Base-by-base conservation (phyloP, 2,329 filamentous ascomycete genomes). In the Saccharata proteae region DNA sequence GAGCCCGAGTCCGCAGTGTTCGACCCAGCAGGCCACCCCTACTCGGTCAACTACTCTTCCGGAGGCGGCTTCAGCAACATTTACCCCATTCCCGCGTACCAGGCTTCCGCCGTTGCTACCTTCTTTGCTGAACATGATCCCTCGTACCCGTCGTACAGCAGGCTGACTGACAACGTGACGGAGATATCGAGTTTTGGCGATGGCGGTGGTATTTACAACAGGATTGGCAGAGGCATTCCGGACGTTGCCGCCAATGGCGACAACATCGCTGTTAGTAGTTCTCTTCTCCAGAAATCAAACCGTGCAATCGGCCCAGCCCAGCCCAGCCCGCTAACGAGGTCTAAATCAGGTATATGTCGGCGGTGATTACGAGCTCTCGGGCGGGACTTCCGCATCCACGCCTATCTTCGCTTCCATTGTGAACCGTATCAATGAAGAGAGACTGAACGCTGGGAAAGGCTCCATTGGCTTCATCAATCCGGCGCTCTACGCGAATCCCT, bases 351-450 rank as follows among this genome's bases (percentile, higher is more conserved):
- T n/a, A n/a, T n/a, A n/a, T n/a, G n/a, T n/a, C n/a, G n/a, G n/a
- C n/a, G n/a, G n/a, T n/a, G n/a, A n/a, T n/a, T n/a, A n/a, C 33
- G 40, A 43, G 1, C 49, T 62, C 16, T 56, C 63, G 1, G 67
- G 56, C 29, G 69, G 68, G 10, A 74, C 70, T 0, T 67, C 61
- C 29, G 63, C 66, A 6, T 59, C 59, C 3, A 46, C 62, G 18
- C 69, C 68, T 1, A 59, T 65, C 1, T 62, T 64, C 39, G 64
- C 58, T 0, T 48, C 59, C 0, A 55, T 68, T 22, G 42, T 71
- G 16, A 69, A 62, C 1, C 42, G 67, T 15, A 49, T 62, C 42
- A 62, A 62, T 32, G 50, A 61, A 35, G 55, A 47, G n/a, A 41
- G 57, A 12, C 32, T 49, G 19, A 39, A 46, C 20, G 26, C 35